Evolutionary conservation across 73 alveolate species (phyloP), one percentile per base, ranked within the genome.

Genomic region (Paramecium biaurelia): DNA sequence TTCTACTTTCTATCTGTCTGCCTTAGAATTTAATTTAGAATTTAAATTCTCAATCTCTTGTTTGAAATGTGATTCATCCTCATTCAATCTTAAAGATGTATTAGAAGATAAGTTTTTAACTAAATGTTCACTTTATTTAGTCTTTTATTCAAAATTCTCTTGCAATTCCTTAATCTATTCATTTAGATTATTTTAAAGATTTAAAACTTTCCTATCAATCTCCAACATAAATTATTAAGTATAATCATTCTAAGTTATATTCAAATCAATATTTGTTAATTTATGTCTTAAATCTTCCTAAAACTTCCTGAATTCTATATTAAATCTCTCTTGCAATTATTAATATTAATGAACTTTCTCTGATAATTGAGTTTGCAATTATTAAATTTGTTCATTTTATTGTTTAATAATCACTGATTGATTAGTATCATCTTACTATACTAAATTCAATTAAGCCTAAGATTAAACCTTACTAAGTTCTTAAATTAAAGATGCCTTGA

Each of bases 61-160:
- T 47, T 79, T 79, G n/a, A 79, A 79, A 45, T 79, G 56, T 20
- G 28, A 21, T 79, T 79, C 90, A 79, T 79, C 90, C 18, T 79
- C 90, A 79, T 41, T 79, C 15, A 79, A 30, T 79, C 90, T 79
- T 18, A 79, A 18, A 9, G 35, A 23, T 5, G 49, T 41, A 23
- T 79, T 79, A 1, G 90, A 11, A 38, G 45, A 79, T 47, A 79
- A 24, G 14, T 79, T 79, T 24, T 79, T 79, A 41, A 24, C 70
- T 34, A 79, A 24, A 45, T 79, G 70, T 47, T 79, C 90, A 42
- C 47, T 79, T 12, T 41, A 43, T 79, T 79, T 41, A 24, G 42
- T 26, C 12, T 41, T 41, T 5, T 42, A 20, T 20, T 79, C 90
- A 45, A 79, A 79, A 24, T 21, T 23, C 2, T 41, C 74, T 11